A percentile compares a stretch with the other conserved stretches of the same genome.
Conservation (phyloP, 768 basidiomycete genomes). For the Panus rudis region DNA sequence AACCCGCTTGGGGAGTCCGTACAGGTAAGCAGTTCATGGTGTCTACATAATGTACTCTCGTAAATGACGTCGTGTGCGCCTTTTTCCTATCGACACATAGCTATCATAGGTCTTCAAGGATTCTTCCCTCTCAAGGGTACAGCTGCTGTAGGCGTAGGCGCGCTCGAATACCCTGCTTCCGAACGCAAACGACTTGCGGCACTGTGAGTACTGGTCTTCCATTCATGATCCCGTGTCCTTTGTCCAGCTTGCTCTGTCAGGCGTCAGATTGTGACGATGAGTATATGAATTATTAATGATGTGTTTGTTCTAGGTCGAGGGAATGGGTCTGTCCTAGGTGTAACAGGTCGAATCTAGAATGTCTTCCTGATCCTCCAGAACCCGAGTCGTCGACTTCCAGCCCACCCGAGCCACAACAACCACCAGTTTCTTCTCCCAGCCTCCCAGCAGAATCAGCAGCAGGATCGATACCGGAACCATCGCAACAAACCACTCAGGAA, state of each 20-base stretch:
- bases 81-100: too few relatives aligned
- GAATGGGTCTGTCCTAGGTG: conserved; percentile 78
- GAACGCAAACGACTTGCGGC: conserved; percentile 76
- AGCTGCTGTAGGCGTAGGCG: conserved; percentile 81
- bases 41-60: too few relatives aligned
- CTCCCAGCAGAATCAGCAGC: too few relatives aligned
- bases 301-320: conserved; percentile 55
- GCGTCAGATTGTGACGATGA: not conserved
- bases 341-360: conserved; percentile 54
- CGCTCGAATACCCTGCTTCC: conserved; percentile 65
- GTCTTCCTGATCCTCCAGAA: conserved; percentile 60
- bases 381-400: conserved; percentile 3
- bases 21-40: conserved; percentile 56
- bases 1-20: conserved; percentile 96
- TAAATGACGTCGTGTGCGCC: too few relatives aligned
- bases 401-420: not conserved
- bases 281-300: too few relatives aligned
- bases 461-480: too few relatives aligned
- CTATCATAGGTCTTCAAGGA: conserved; percentile 82
- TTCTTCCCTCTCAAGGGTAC: conserved; percentile 89
- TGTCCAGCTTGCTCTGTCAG: not conserved
- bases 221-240: conserved; percentile 25
- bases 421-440: too few relatives aligned
- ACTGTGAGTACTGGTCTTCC: conserved; percentile 35
- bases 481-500: too few relatives aligned